Conservation (phyloP, 371 early-diverging fungal genomes). For the Zancudomyces culisetae region DNA sequence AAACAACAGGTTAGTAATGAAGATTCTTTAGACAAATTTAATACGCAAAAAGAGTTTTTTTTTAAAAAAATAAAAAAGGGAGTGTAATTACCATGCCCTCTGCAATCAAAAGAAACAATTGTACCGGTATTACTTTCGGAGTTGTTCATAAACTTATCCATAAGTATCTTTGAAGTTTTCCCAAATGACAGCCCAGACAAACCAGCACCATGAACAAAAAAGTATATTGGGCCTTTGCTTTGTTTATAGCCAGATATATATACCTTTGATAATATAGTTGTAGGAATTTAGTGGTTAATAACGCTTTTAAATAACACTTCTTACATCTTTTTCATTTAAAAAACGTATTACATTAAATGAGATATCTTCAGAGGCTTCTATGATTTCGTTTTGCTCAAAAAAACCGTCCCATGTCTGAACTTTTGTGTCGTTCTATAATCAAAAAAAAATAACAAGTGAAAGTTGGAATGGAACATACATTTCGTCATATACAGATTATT, state of each 20-base stretch:
- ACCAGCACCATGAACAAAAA: slow-evolving; percentile 85
- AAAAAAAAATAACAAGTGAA: no score
- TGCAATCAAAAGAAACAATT: slow-evolving; percentile 3
- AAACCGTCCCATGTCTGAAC: slow-evolving; percentile 1
- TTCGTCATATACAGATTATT: no score
- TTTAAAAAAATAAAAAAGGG: not conserved
- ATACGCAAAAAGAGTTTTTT: no score
- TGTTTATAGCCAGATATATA: slow-evolving; percentile 16
- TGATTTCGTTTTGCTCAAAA: not conserved
- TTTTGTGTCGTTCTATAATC: no score
- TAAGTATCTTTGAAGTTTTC: slow-evolving; percentile 34
- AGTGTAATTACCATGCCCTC: not conserved
- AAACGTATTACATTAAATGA: not conserved
- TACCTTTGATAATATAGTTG: slow-evolving; percentile 5
- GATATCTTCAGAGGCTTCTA: not conserved
- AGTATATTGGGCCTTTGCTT: slow-evolving; percentile 39
- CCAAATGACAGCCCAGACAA: slow-evolving; percentile 61
- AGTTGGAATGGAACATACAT: no score
- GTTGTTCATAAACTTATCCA: slow-evolving; percentile 17
- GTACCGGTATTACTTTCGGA: slow-evolving; percentile 7
- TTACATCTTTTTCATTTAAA: no score
- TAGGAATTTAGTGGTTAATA: not conserved
- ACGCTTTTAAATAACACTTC: not conserved
- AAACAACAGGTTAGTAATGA: no score
- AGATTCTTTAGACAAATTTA: no score